Evolutionary conservation across 495 filamentous ascomycete genomes (phyloP).

Genomic region (Penicillium psychrofluorescens): DNA sequence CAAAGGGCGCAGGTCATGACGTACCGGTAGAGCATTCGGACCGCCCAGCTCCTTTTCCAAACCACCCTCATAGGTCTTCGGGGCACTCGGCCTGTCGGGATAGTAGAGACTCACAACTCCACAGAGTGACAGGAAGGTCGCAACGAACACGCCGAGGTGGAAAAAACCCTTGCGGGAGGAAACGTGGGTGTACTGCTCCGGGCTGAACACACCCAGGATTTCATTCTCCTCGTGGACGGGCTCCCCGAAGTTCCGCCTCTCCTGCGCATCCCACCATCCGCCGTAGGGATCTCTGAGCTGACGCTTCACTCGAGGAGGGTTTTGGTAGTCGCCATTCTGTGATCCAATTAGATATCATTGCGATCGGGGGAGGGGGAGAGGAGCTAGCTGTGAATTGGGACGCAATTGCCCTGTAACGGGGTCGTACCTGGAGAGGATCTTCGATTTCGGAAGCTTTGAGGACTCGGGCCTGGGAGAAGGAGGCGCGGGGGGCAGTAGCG

Average conservation of each 20-base stretch:
- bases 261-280: conserved; percentile 97
- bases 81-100: conserved; percentile 75
- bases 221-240: conserved; percentile 96
- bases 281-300: conserved; percentile 86
- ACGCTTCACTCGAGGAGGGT: conserved; percentile 77
- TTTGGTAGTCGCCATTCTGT: conserved; percentile 89
- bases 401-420: neutral
- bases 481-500: conserved; percentile 45
- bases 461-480: conserved; percentile 43
- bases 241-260: conserved; percentile 92
- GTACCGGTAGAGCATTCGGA: conserved; percentile 34
- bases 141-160: conserved; percentile 70
- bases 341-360: conserved; percentile 4
- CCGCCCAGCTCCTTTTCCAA: conserved; percentile 84
- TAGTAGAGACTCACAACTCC: conserved; percentile 66
- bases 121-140: conserved; percentile 58
- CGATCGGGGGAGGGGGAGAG: neutral
- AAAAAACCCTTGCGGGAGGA: conserved; percentile 62
- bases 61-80: conserved; percentile 75
- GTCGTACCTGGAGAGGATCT: conserved; percentile 69
- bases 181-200: conserved; percentile 83
- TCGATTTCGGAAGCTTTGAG: conserved; percentile 54
- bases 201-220: conserved; percentile 82
- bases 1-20: conserved; percentile 4
- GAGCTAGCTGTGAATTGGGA: neutral